Evolutionary conservation across 352 stramenopile genomes (phyloP).

Genomic region (Blastocystis sp.): DNA sequence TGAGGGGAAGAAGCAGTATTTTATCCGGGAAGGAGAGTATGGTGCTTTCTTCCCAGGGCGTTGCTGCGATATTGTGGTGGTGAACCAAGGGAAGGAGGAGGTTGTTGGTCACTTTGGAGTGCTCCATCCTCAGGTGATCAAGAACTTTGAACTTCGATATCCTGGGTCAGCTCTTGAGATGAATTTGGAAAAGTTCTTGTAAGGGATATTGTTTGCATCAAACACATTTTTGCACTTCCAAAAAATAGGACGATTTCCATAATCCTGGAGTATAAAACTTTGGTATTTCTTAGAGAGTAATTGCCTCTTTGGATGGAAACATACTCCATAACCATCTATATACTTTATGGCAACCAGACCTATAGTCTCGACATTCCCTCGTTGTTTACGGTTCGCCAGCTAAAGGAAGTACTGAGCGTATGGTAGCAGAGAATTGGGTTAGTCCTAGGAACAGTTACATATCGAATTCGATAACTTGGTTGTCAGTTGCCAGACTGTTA

Average conservation of each 20-base stretch:
- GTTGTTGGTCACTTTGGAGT: constrained; percentile 90
- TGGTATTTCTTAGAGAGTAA: neutral
- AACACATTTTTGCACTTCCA: neutral
- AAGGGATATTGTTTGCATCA: neutral
- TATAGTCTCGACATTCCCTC: constrained; percentile 5
- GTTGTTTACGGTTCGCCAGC: constrained; percentile 15
- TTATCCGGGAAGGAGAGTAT: constrained; percentile 67
- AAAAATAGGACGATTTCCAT: neutral
- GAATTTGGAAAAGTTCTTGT: constrained; percentile 88
- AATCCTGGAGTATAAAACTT: neutral
- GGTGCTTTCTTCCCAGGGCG: constrained; percentile 89
- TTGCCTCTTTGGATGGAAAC: neutral
- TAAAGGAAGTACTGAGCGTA: constrained; percentile 25
- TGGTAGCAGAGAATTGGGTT: neutral
- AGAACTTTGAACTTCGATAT: constrained; percentile 93
- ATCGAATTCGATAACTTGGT: constrained; percentile 22
- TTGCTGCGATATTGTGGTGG: constrained; percentile 86
- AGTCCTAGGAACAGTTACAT: neutral
- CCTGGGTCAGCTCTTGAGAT: constrained; percentile 92
- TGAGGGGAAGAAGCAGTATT: constrained; percentile 74
- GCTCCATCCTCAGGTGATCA: constrained; percentile 91
- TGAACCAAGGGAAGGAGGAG: constrained; percentile 69
- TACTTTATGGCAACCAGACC: neutral
- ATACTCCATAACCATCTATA: neutral
- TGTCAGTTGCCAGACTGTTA: neutral